A percentile compares a stretch with the other conserved stretches of the same genome.
Conservation (phyloP, 2,329 filamentous ascomycete genomes). For the Fusarium chuoi region DNA sequence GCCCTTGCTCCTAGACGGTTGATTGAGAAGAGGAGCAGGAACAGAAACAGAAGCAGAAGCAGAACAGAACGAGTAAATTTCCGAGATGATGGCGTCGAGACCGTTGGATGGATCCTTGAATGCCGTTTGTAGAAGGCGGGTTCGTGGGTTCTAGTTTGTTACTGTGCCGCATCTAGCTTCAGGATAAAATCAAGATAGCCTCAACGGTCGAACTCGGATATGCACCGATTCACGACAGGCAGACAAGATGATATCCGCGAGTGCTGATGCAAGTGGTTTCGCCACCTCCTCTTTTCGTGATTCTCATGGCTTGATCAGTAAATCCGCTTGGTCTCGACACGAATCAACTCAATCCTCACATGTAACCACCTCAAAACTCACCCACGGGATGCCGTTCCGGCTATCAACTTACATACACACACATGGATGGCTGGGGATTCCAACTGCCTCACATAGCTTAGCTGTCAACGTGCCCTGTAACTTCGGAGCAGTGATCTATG, state of each 20-base stretch:
- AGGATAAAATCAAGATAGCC: conserved; percentile 24
- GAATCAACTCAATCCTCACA: not conserved
- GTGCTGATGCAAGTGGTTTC: not conserved
- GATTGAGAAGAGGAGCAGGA: not conserved
- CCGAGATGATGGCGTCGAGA: not conserved
- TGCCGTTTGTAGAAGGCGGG: not conserved
- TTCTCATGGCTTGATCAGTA: conserved; percentile 11
- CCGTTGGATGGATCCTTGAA: not conserved
- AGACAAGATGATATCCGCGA: not conserved
- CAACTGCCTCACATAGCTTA: not conserved
- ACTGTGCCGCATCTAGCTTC: conserved; percentile 17
- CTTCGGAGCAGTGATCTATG: not conserved
- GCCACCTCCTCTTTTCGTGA: conserved; percentile 30
- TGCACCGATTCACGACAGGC: not conserved
- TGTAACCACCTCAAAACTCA: not conserved
- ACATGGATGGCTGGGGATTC: not conserved
- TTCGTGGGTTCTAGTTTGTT: not conserved
- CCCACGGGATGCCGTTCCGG: not conserved
- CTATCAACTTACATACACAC: not conserved
- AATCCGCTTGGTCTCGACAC: not conserved
- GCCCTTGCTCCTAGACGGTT: not conserved
- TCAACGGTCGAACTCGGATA: conserved; percentile 5
- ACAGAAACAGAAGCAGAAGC: not conserved
- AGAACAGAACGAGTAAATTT: not conserved
- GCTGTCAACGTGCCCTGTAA: not conserved